Evolutionary conservation across 108 stramenopile species (phyloP), one percentile per base, ranked within the genome.

Genomic region (Phaeodactylum tricornutum): DNA sequence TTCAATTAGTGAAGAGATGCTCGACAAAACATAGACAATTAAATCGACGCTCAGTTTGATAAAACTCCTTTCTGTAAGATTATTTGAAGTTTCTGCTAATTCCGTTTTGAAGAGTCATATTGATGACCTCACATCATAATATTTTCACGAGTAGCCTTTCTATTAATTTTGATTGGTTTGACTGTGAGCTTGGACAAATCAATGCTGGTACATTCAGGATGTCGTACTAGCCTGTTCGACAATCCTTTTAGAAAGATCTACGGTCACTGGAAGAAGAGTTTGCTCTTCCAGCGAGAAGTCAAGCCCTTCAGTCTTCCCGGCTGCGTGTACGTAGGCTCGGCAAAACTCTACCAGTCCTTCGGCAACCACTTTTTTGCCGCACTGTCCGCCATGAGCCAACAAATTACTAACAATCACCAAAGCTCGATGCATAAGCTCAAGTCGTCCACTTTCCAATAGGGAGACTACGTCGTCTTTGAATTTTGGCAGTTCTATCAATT

Each of bases 391-490:
- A 24, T 75, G 77, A 35, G 72, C 74, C 21, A 77, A 55, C 45
- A 89, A 42, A 31, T 81, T 77, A 42, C 62, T 37, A 23, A 87
- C 43, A 30, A 80, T 35, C 3, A 77, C 87, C 3, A 90, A 50
- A 3, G 59, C 73, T 42, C 87, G 67, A 54, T 93, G 85, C 74
- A 93, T 85, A 21, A 93, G 62, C 65, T 93, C 85, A 8, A 87
- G 22, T 12, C 75, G 71, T 11, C 85, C 92, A 48, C 79, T 68
- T 53, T 81, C 74, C 57, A 85, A 16, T 12, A 85, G 37, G 15
- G 60, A 23, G 2, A 70, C 71, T 27, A 77, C 59, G 43, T 69
- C 39, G 38, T 82, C 58, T 38, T 65, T 41, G 61, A 84, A 84
- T 17, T 70, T 74, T 8, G 29, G n/a, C 17, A 69, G 24, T 15